Evolutionary conservation across 805 yeast genomes (phyloP), one percentile per base, ranked within the genome.

Genomic region (Torulaspora maleeae): DNA sequence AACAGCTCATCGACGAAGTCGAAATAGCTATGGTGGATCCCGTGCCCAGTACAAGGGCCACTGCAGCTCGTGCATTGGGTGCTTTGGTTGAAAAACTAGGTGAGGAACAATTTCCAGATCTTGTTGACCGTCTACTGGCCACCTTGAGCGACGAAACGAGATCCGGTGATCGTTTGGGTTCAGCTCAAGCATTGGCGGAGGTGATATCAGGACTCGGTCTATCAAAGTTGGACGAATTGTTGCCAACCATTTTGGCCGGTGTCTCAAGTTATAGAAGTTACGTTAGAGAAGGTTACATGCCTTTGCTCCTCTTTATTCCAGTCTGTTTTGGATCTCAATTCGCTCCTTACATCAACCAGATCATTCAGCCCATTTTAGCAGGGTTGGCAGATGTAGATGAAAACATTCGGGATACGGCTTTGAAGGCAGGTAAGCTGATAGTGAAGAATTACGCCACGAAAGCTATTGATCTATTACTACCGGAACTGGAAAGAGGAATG

Each of bases 11-110:
- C 36, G 74, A 80, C 9, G 96, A 89, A 56, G 77, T 93, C 49
- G 95, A 93, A 64, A 74, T 78, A 35, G 95, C 98, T 5, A 91
- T 93, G 95, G 96, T 95, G 41, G 99, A 93, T 57, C 99, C 99
- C 1, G 99, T 93, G 42, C 96, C 98, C 27, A 86, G 82, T 34
- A 93, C 99, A 0, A 80, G 98, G 64, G 95, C 98, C 1, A 93
- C 96, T 16, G 98, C 98, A 19, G 90, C 97, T 16, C 81, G 97
- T 68, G 99, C 99, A 0, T 71, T 93, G 41, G 99, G 99, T 55
- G 88, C 97, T 0, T 74, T 93, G 51, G 96, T 95, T 38, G 98
- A 93, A 64, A 91, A 90, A 63, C 74, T 93, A 33, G 99, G 99
- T 45, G 99, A 93, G 68, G 95, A 87, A 38, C 83, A 80, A 55